Conservation (phyloP, 192 early-diverging fungal genomes). For the Podila horticola region DNA sequence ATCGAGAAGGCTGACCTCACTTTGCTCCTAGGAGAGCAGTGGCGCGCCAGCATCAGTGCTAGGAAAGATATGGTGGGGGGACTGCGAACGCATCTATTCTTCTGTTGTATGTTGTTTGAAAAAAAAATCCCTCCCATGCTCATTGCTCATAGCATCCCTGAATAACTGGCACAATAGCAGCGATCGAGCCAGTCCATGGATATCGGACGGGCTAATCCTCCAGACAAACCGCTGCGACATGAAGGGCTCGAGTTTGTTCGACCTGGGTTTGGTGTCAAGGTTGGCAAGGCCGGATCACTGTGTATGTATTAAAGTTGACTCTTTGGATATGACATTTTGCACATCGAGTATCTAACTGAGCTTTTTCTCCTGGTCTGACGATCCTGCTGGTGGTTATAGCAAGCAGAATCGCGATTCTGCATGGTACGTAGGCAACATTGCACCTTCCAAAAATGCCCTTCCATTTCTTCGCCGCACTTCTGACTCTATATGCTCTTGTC, state of each 20-base stretch:
- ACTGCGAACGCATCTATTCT: too few relatives aligned
- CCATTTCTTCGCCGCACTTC: not conserved
- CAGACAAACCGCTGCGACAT: slow-evolving; percentile 60
- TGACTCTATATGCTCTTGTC: not conserved
- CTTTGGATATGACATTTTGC: slow-evolving; percentile 2
- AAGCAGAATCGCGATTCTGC: slow-evolving; percentile 68
- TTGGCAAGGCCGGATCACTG: slow-evolving; percentile 62
- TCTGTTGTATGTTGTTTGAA: not conserved
- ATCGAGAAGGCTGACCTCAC: slow-evolving; percentile 59
- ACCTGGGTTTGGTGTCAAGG: slow-evolving; percentile 50
- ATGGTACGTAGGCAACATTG: slow-evolving; percentile 32
- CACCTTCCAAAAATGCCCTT: not conserved
- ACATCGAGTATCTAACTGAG: too few relatives aligned
- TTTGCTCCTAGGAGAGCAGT: slow-evolving; percentile 34
- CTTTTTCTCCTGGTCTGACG: not conserved
- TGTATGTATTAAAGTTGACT: slow-evolving; percentile 12
- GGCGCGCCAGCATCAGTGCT: slow-evolving; percentile 28
- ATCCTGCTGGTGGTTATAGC: slow-evolving; percentile 13
- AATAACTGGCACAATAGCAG: slow-evolving; percentile 16
- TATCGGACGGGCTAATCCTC: slow-evolving; percentile 59
- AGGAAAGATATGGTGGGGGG: slow-evolving; percentile 4
- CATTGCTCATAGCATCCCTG: not conserved
- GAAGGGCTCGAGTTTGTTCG: slow-evolving; percentile 54
- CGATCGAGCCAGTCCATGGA: slow-evolving; percentile 3
- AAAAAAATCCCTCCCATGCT: slow-evolving; percentile 5